Evolutionary conservation across 441 rosid genomes (phyloP).

Genomic region (Oxalis stricta): DNA sequence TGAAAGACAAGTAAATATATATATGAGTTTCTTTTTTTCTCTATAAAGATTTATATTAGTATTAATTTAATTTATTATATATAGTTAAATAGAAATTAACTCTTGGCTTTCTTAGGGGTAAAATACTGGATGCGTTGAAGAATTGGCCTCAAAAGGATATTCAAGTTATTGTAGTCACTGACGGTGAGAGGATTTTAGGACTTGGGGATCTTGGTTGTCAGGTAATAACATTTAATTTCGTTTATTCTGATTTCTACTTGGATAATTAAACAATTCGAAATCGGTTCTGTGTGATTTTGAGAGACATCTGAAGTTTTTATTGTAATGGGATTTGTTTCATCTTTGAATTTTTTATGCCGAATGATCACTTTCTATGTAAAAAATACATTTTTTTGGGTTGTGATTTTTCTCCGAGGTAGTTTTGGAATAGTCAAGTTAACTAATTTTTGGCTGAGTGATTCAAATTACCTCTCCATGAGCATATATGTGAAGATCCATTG

Average conservation of each 20-base stretch:
- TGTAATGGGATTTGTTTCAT: no score
- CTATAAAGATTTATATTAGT: background rate
- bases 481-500: no score
- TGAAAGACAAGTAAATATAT: constrained; percentile 50
- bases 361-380: no score
- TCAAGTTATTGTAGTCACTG: constrained; percentile 87
- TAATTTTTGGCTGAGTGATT: no score
- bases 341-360: no score
- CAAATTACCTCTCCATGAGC: no score
- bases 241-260: background rate
- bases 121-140: constrained; percentile 62
- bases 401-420: no score
- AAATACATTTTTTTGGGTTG: no score
- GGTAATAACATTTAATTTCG: constrained; percentile 22
- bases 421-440: no score
- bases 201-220: constrained; percentile 95
- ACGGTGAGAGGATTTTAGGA: constrained; percentile 82
- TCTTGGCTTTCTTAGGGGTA: constrained; percentile 29
- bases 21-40: background rate
- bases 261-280: no score
- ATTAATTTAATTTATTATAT: background rate
- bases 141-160: constrained; percentile 80
- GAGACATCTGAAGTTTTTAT: no score
- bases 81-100: background rate
- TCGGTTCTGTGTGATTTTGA: no score